Evolutionary conservation across 2,329 filamentous ascomycete genomes (phyloP).

Genomic region (Exophiala xenobiotica): DNA sequence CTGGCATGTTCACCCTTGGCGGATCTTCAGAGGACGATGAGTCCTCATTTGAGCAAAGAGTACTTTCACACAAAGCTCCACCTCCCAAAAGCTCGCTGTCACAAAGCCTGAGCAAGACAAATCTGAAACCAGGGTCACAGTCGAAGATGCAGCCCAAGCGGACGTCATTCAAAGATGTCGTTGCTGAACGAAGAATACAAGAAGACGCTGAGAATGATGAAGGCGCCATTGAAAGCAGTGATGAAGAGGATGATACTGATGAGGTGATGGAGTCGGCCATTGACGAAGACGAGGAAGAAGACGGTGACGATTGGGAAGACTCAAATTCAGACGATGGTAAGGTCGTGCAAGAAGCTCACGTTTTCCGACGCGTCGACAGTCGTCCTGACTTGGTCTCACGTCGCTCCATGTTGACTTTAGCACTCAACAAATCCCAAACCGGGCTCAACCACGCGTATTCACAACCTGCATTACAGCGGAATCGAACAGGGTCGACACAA

Average conservation of each 20-base stretch:
- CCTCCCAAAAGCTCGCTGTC: slow-evolving; percentile 32
- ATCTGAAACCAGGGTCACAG: slow-evolving; percentile 34
- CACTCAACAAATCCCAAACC: slow-evolving; percentile 59
- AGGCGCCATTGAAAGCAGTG: slow-evolving; percentile 60
- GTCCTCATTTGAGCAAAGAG: slow-evolving; percentile 66
- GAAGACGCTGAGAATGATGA: slow-evolving; percentile 56
- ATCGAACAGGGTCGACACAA: slow-evolving; percentile 62
- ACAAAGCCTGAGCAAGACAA: slow-evolving; percentile 51
- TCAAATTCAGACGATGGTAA: slow-evolving; percentile 79
- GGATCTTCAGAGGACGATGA: slow-evolving; percentile 85
- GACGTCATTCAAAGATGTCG: slow-evolving; percentile 76
- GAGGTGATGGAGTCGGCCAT: slow-evolving; percentile 82
- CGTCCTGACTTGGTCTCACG: slow-evolving; percentile 79
- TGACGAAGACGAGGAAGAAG: slow-evolving; percentile 65
- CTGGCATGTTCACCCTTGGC: slow-evolving; percentile 68
- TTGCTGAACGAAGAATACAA: slow-evolving; percentile 65
- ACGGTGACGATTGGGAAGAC: slow-evolving; percentile 57
- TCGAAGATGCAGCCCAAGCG: slow-evolving; percentile 62
- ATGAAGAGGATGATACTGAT: slow-evolving; percentile 58
- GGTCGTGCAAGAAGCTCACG: slow-evolving; percentile 72
- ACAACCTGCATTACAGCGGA: slow-evolving; percentile 44
- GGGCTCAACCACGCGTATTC: slow-evolving; percentile 34
- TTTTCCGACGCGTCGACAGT: slow-evolving; percentile 91
- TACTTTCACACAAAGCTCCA: slow-evolving; percentile 50
- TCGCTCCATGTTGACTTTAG: slow-evolving; percentile 83